phyloP scores from a whole-genome alignment of 192 early-diverging fungal species.

The Backusella liffmaniae region DNA sequence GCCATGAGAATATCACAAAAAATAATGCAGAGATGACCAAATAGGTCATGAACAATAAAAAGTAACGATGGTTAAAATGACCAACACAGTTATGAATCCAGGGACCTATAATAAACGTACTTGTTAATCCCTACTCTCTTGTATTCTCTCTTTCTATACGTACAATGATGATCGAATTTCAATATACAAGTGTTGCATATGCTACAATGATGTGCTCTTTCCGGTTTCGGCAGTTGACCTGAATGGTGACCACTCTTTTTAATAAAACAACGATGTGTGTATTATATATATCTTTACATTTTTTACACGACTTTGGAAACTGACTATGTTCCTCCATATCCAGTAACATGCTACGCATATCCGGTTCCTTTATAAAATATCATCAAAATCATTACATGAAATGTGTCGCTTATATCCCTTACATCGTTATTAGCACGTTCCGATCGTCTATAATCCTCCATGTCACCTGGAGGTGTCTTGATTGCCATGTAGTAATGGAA shows the following conservation, averaged over 20 bases:
- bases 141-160: background rate
- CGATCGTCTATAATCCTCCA: background rate
- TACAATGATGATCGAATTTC: slow-evolving; percentile 69
- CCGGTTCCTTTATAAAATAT: slow-evolving; percentile 23
- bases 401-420: background rate
- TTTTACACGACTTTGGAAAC: slow-evolving; percentile 37
- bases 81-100: slow-evolving; percentile 86
- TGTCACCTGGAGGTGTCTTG: slow-evolving; percentile 47
- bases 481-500: slow-evolving; percentile 61
- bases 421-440: background rate
- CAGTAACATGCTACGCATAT: slow-evolving; percentile 41
- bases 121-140: background rate
- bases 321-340: slow-evolving; percentile 49
- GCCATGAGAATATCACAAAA: slow-evolving; percentile 43
- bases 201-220: slow-evolving; percentile 80
- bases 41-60: slow-evolving; percentile 70
- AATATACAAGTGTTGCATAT: slow-evolving; percentile 74
- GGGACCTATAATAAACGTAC: slow-evolving; percentile 42
- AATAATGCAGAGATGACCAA: slow-evolving; percentile 47
- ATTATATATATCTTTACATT: slow-evolving; percentile 22
- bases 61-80: slow-evolving; percentile 72
- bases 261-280: background rate
- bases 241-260: background rate
- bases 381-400: background rate
- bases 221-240: slow-evolving; percentile 71